These are phyloP conservation scores for Sporothrix pallida DNA, from an alignment of 2,329 filamentous ascomycete genomes.

Conservation along the genomic window DNA sequence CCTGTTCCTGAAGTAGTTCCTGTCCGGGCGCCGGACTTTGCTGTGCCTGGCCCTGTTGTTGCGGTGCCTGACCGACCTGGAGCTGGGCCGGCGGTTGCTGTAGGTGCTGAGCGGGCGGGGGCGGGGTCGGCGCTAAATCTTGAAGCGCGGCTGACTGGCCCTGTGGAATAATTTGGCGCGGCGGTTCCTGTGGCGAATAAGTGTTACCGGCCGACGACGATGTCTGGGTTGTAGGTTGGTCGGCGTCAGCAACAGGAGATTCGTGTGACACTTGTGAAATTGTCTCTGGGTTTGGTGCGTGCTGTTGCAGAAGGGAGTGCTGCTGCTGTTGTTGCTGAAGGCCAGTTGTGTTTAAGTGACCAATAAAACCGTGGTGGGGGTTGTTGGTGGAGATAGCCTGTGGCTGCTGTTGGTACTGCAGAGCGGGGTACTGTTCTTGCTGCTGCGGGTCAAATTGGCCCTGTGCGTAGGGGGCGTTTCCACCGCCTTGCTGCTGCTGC, in stretches of 20 bases:
- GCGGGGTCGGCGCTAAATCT: slow-evolving; percentile 35
- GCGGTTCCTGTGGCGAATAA: slow-evolving; percentile 48
- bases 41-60: slow-evolving; percentile 34
- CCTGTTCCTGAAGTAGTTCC: slow-evolving; percentile 24
- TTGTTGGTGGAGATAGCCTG: slow-evolving; percentile 40
- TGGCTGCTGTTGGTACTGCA: slow-evolving; percentile 36
- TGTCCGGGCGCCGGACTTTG: slow-evolving; percentile 15
- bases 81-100: slow-evolving; percentile 44
- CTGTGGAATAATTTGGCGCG: slow-evolving; percentile 22
- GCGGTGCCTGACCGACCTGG: slow-evolving; percentile 45
- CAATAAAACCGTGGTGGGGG: slow-evolving; percentile 45
- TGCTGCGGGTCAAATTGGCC: slow-evolving; percentile 50
- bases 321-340: slow-evolving; percentile 40
- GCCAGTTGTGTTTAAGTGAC: slow-evolving; percentile 42
- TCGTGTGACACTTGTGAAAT: slow-evolving; percentile 68
- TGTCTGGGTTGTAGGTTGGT: slow-evolving; percentile 52
- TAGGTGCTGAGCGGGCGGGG: slow-evolving; percentile 31
- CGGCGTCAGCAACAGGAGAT: slow-evolving; percentile 59
- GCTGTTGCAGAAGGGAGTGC: slow-evolving; percentile 39
- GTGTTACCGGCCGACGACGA: slow-evolving; percentile 45
- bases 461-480: slow-evolving; percentile 41
- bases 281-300: slow-evolving; percentile 62
- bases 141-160: slow-evolving; percentile 36
- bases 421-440: slow-evolving; percentile 47
- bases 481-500: slow-evolving; percentile 37